phyloP scores from a whole-genome alignment of 306 rosid genomes.

The Vachellia collinsii region DNA sequence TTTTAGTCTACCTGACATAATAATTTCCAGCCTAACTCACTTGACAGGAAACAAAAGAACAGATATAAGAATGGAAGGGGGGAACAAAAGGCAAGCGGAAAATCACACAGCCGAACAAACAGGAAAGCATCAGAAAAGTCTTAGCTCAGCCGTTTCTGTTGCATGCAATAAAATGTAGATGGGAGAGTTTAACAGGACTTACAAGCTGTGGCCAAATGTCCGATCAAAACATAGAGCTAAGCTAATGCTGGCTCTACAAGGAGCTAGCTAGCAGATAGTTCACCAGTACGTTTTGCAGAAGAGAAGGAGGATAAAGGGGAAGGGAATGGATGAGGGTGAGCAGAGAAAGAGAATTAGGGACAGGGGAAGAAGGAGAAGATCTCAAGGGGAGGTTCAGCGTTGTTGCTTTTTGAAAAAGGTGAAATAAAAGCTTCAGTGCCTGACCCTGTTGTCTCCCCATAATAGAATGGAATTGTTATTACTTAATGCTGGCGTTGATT shows the following conservation, averaged over 20 bases:
- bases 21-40: constrained; percentile 21
- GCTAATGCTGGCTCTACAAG: neutral
- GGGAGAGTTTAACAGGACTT: constrained; percentile 37
- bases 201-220: constrained; percentile 37
- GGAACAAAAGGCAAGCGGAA: neutral
- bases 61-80: neutral
- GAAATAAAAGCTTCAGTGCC: constrained; percentile 39
- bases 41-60: neutral
- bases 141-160: constrained; percentile 16
- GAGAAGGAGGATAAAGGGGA: constrained; percentile 25
- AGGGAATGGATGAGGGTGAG: constrained; percentile 11
- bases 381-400: constrained; percentile 46
- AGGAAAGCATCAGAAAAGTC: constrained; percentile 19
- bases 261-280: neutral
- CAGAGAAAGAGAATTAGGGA: neutral
- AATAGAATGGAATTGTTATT: constrained; percentile 38
- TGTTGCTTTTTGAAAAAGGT: constrained; percentile 63
- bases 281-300: neutral
- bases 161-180: constrained; percentile 47
- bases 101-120: constrained; percentile 28
- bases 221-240: constrained; percentile 41
- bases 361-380: constrained; percentile 40
- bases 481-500: neutral
- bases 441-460: constrained; percentile 67
- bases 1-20: constrained; percentile 3